Base-by-base conservation (phyloP, 345 rosid genomes). In the Citropsis articulata region DNA sequence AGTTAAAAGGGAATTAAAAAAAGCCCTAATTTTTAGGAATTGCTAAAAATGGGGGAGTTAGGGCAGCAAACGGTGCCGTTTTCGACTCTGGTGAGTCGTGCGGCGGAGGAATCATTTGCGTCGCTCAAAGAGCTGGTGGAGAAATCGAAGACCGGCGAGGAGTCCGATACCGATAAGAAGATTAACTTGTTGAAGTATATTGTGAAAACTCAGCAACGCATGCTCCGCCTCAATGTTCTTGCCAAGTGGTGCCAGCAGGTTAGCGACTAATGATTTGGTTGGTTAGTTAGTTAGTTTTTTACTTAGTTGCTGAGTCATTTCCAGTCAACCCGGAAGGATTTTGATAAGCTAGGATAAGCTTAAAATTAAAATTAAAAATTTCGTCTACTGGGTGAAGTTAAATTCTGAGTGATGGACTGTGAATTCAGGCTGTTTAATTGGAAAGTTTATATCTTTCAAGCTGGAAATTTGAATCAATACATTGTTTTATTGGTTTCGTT, bases 161-260 rank as follows among this genome's bases (percentile, higher is more conserved):
- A 85, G 73, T 89, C 95, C 66, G 99, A 97, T 82, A 80, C 90
- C 25, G 96, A 97, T 59, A 94, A 93, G 90, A 94, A 94, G 89
- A 85, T 97, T 85, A 77, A 85, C 66, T 89, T 97, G 71, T 88
- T 97, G 71, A 94, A 93, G 91, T 97, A 84, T 83, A 70, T 94
- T 45, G 89, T 85, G 69, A 88, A 87, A 85, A 94, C 96, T 65
- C 98, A 91, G 84, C 99, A 97, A 80, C 98, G 99, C 60, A 88
- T 94, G 96, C 98, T 97, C 28, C 79, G 98, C 4, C 98, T 97
- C 77, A 90, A 90, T 87, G 98, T 94, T 36, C 93, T 94, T 21
- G 91, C 98, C 48, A 93, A 97, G 83, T 97, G 99, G 99, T 97
- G 98, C 83, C 93, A 92, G 83, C 99, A 97, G 98, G 99, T 94